phyloP scores from a whole-genome alignment of 2,329 filamentous ascomycete species.

The Esteya vermicola region DNA sequence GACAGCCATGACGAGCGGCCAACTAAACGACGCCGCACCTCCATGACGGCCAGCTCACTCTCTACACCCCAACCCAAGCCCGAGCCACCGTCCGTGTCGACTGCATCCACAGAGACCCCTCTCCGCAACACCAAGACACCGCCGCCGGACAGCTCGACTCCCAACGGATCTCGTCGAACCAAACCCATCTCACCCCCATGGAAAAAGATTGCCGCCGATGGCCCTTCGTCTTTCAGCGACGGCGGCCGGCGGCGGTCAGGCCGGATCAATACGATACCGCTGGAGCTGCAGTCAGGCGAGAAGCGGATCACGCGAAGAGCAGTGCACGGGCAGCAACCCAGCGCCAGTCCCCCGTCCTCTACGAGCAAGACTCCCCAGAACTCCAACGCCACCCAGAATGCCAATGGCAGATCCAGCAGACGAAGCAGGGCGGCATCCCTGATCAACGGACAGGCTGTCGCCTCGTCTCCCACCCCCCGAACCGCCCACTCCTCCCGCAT shows the following conservation, averaged over 20 bases:
- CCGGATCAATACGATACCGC: slow-evolving; percentile 42
- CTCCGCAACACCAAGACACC: slow-evolving; percentile 7
- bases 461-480: too few species aligned
- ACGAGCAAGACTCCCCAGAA: too few species aligned
- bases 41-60: too few species aligned
- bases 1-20: slow-evolving; percentile 33
- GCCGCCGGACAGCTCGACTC: slow-evolving; percentile 15
- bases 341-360: too few species aligned
- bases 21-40: slow-evolving; percentile 51
- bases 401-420: too few species aligned
- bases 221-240: slow-evolving; percentile 70
- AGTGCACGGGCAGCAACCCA: slow-evolving; percentile 20
- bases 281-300: slow-evolving; percentile 35
- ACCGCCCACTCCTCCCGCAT: too few species aligned
- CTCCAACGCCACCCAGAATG: too few species aligned
- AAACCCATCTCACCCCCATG: slow-evolving; percentile 72
- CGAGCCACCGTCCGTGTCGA: too few species aligned
- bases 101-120: too few species aligned
- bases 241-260: slow-evolving; percentile 58
- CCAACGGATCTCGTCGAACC: slow-evolving; percentile 20
- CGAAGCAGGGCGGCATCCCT: too few species aligned
- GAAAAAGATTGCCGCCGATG: slow-evolving; percentile 75
- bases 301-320: slow-evolving; percentile 38
- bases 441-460: too few species aligned
- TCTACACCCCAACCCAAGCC: too few species aligned